Evolutionary conservation across 192 early-diverging fungal species (phyloP), one percentile per base, ranked within the genome.

Genomic region (Coemansia reversa): DNA sequence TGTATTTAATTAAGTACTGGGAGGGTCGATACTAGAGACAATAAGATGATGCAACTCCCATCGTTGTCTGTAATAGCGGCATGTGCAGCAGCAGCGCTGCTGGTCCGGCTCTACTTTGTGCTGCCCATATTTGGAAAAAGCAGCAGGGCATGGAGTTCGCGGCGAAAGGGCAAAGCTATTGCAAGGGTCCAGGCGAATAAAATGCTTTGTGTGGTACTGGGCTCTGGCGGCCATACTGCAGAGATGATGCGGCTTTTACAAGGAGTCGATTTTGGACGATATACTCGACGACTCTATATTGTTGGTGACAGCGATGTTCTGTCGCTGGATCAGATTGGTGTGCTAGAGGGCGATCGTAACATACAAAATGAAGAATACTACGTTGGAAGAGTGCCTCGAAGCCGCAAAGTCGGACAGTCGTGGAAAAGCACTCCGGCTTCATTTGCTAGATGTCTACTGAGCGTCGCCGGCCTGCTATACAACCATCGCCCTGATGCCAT

Each of bases 191-290:
- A 45, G 7, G 33, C 56, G 23, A 27, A 66, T 19, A 80, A 60
- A 55, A 58, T 61, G 35, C 62, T 81, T 1, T 81, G 79, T 35
- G 55, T 81, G 14, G 70, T 81, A 28, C 55, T 81, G 19, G 79
- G 79, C 0, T 81, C 79, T 1, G 75, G 96, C 35, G 96, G 96
- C 11, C 96, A 98, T 70, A 96, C 96, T 0, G 80, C 88, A 5
- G 96, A 98, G 72, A 97, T 98, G 93, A 55, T 89, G 9, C 85
- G 88, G 58, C 68, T 98, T 14, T 51, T 93, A 0, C 65, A 82
- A 5, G 79, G 83, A 9, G 67, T 96, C 0, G 85, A 91, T 49
- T 78, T 78, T 49, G 32, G 71, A 1, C 68, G 79, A 30, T 93
- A 91, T 68, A 54, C 19, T 9, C 89, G 81, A 22, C 81, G 94